Base-by-base conservation (phyloP, 2,329 filamentous ascomycete species). In the Sordariomycetes sp. region DNA sequence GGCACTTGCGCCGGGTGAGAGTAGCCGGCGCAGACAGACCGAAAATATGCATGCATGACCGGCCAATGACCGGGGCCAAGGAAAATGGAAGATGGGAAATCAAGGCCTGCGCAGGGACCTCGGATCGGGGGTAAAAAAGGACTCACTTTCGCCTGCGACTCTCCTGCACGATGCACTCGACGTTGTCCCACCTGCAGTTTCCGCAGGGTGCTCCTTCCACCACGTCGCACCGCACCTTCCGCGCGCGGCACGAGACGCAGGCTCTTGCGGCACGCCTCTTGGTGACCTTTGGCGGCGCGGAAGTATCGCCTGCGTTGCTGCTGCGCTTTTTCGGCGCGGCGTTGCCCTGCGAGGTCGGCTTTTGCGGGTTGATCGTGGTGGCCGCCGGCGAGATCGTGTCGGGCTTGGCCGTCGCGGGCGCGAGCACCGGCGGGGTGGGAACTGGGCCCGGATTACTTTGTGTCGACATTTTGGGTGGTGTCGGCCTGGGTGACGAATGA, bases 141-240 rank as follows among this genome's bases (percentile, higher is more conserved):
- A 84, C 87, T 82, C 73, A 91, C 87, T 89, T 90, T 79, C 90
- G 87, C 66, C 91, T 84, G 65, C 90, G 89, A 75, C 89, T 93
- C 71, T 95, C 86, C 63, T 87, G 86, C 25, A 89, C 84, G 58
- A 87, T 77, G 72, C 88, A 91, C 69, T 89, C 85, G 60, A 90
- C 86, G 68, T 88, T 85, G 70, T 90, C 88, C 75, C 88, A 82
- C 62, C 89, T 80, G 74, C 90, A 95, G 72, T 96, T 96, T 59
- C 89, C 91, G 71, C 90, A 96, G 1, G 90, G 90, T 51, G 87
- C 87, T 54, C 88, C 87, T 71, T 96, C 90, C 60, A 94, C 90
- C 59, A 96, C 91, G 75, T 97, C 92, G 76, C 92, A 97, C 59
- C 92, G 84, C 50, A 97, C 92, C 71, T 97, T 97, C 68, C 92